phyloP scores from a whole-genome alignment of 2,329 filamentous ascomycete species.

The Alternaria postmessia region DNA sequence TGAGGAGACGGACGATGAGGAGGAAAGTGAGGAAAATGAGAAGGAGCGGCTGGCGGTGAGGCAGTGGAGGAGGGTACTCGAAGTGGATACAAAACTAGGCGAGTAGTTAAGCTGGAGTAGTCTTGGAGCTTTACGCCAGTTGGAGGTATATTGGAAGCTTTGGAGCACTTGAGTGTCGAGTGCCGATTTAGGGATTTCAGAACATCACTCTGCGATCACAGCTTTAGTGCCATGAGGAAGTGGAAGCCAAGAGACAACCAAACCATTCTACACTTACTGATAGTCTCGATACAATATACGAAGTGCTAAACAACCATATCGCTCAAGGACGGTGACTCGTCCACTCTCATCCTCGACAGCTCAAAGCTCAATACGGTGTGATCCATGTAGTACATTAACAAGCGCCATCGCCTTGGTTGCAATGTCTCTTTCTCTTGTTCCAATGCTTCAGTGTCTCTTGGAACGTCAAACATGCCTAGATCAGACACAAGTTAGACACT shows the following conservation, averaged over 20 bases:
- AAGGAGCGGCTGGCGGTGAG: not conserved
- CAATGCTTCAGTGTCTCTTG: not conserved
- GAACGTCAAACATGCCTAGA: conserved; percentile 11
- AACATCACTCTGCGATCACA: too few relatives aligned
- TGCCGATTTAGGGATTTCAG: not conserved
- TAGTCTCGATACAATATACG: not conserved
- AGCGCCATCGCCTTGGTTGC: conserved; percentile 62
- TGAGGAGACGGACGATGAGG: conserved; percentile 23
- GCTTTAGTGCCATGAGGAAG: not conserved
- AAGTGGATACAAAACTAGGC: conserved; percentile 12
- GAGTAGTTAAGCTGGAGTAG: conserved; percentile 2
- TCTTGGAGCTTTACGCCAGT: not conserved
- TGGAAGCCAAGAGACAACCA: not conserved
- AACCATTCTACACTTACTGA: not conserved
- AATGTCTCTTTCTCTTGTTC: not conserved
- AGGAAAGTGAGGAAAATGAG: conserved; percentile 9
- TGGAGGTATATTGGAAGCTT: not conserved
- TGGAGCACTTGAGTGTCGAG: not conserved
- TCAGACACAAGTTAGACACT: not conserved
- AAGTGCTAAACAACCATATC: conserved; percentile 34
- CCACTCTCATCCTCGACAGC: conserved; percentile 51
- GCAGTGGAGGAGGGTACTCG: conserved; percentile 15
- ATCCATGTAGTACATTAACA: conserved; percentile 77
- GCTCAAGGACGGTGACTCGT: conserved; percentile 20
- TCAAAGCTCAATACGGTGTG: conserved; percentile 76